phyloP scores from a whole-genome alignment of 306 rosid genomes.

The Sicyos edulis region DNA sequence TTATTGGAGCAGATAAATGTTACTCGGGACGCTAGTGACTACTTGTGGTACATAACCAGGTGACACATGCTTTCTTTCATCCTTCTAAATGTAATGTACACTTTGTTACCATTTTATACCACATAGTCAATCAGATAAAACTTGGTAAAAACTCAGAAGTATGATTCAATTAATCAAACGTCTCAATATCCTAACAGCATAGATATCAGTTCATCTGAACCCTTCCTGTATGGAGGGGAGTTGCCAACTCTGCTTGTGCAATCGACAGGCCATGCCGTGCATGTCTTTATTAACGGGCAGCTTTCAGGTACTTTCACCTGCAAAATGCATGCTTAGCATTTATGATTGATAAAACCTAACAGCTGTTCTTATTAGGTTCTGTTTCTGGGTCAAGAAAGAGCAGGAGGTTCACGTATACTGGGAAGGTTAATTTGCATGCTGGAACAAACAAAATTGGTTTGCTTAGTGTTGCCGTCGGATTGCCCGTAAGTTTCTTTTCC shows the following conservation, averaged over 20 bases:
- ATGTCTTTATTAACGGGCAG: slow-evolving; percentile 75
- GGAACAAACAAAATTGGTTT: slow-evolving; percentile 82
- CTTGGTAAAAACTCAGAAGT: neutral
- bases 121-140: neutral
- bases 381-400: slow-evolving; percentile 77
- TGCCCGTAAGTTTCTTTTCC: slow-evolving; percentile 55
- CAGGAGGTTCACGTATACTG: slow-evolving; percentile 75
- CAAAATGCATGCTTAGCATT: neutral
- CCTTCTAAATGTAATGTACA: neutral
- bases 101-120: neutral
- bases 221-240: slow-evolving; percentile 78
- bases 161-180: neutral
- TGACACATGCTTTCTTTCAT: slow-evolving; percentile 31
- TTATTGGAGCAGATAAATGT: slow-evolving; percentile 93
- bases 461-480: slow-evolving; percentile 92
- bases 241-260: slow-evolving; percentile 78
- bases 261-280: slow-evolving; percentile 93
- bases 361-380: slow-evolving; percentile 54
- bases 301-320: slow-evolving; percentile 51
- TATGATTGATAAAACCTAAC: slow-evolving; percentile 32
- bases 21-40: slow-evolving; percentile 84
- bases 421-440: slow-evolving; percentile 63
- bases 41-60: slow-evolving; percentile 97
- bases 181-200: slow-evolving; percentile 44
- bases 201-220: slow-evolving; percentile 66